phyloP scores from a whole-genome alignment of 2,329 filamentous ascomycete species.

The Tolypocladium capitatum region DNA sequence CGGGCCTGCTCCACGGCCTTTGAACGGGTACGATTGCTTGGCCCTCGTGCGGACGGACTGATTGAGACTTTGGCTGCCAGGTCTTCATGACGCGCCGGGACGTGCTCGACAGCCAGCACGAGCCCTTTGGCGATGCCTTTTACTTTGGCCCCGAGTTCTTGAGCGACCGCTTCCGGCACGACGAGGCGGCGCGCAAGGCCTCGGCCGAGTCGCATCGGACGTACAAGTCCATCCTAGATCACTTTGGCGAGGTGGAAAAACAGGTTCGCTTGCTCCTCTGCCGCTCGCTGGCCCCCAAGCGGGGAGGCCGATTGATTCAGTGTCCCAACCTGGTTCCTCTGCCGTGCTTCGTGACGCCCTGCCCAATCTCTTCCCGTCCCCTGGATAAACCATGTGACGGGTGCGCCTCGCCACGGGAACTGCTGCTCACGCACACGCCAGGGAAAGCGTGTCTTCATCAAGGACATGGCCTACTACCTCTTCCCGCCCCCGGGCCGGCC shows the following conservation, averaged over 20 bases:
- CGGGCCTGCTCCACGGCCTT: slow-evolving; percentile 94
- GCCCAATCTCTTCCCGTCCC: neutral
- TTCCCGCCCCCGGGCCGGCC: slow-evolving; percentile 59
- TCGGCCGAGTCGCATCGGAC: slow-evolving; percentile 59
- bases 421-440: slow-evolving; percentile 24
- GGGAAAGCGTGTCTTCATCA: slow-evolving; percentile 93
- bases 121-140: slow-evolving; percentile 93
- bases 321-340: neutral
- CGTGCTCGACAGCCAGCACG: slow-evolving; percentile 71
- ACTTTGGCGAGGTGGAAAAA: slow-evolving; percentile 56
- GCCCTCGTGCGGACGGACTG: neutral
- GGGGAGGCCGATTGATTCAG: neutral
- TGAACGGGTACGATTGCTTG: slow-evolving; percentile 56
- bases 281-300: slow-evolving; percentile 6
- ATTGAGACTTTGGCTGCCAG: slow-evolving; percentile 26
- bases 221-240: slow-evolving; percentile 64
- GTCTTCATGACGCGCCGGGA: slow-evolving; percentile 94
- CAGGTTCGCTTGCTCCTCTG: slow-evolving; percentile 44
- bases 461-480: slow-evolving; percentile 92
- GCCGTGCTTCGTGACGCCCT: neutral
- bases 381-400: no score
- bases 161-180: slow-evolving; percentile 62
- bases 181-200: slow-evolving; percentile 38
- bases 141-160: slow-evolving; percentile 91
- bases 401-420: no score